Percentiles rank a stretch among this genome's conserved stretches.
These are phyloP conservation scores for Boletus holoroseus DNA, from an alignment of 1,284 basidiomycete species.

Conservation along the genomic window DNA sequence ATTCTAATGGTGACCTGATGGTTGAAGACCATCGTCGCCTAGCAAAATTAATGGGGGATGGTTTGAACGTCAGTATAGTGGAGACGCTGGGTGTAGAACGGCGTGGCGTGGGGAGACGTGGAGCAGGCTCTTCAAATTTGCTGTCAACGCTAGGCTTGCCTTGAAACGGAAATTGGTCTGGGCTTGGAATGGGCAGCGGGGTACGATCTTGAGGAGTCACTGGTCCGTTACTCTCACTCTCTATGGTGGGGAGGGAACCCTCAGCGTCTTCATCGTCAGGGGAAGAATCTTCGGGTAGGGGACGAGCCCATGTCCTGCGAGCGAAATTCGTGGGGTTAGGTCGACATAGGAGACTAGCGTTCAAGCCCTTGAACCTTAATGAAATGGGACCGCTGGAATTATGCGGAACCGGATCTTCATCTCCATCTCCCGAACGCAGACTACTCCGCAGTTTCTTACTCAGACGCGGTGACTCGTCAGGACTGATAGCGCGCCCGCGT, in stretches of 20 bases:
- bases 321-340: slow-evolving; percentile 33
- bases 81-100: slow-evolving; percentile 18
- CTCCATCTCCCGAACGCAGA: slow-evolving; percentile 21
- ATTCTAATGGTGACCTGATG: slow-evolving; percentile 31
- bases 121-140: slow-evolving; percentile 23
- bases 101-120: slow-evolving; percentile 25
- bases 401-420: slow-evolving; percentile 31
- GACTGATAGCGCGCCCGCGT: slow-evolving; percentile 19
- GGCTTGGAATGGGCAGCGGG: slow-evolving; percentile 33
- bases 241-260: slow-evolving; percentile 40
- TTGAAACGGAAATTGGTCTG: slow-evolving; percentile 29
- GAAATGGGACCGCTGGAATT: slow-evolving; percentile 25
- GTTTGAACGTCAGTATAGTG: slow-evolving; percentile 40
- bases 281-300: slow-evolving; percentile 26
- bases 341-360: slow-evolving; percentile 32
- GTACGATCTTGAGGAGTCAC: slow-evolving; percentile 46
- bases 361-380: slow-evolving; percentile 32
- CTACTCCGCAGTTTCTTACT: slow-evolving; percentile 27
- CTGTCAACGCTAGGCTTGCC: slow-evolving; percentile 15
- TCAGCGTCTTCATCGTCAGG: slow-evolving; percentile 35
- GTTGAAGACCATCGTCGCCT: slow-evolving; percentile 47
- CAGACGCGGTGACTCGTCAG: slow-evolving; percentile 26
- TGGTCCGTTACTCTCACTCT: slow-evolving; percentile 44
- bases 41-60: slow-evolving; percentile 51
- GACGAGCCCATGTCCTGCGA: slow-evolving; percentile 36